Conservation (phyloP, 2,329 filamentous ascomycete genomes). For the Calonectria pseudoturangicola region DNA sequence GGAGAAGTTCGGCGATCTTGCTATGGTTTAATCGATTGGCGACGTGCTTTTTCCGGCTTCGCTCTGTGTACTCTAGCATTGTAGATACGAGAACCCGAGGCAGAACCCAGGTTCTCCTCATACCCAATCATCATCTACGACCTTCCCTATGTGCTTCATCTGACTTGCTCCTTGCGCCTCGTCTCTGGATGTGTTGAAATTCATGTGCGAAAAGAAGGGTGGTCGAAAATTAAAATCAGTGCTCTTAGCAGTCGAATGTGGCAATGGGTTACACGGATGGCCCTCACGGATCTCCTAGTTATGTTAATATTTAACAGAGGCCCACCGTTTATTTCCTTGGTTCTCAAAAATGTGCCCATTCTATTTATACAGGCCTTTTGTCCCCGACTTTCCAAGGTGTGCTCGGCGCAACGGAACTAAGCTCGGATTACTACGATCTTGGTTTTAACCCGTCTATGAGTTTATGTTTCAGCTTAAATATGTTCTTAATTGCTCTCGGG, state of each 20-base stretch:
- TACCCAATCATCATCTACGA: constrained; percentile 53
- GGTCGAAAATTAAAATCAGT: neutral
- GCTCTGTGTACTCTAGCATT: constrained; percentile 81
- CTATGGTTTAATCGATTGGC: constrained; percentile 83
- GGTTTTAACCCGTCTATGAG: neutral
- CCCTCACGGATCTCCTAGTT: neutral
- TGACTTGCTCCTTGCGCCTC: constrained; percentile 19
- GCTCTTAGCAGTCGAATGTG: too few relatives aligned
- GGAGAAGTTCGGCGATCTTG: constrained; percentile 99
- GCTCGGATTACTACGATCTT: neutral
- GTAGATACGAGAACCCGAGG: constrained; percentile 75
- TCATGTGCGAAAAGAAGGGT: constrained; percentile 14
- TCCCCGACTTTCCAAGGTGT: neutral
- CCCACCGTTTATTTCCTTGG: neutral
- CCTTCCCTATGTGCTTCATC: constrained; percentile 51
- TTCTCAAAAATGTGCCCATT: neutral
- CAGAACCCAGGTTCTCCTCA: constrained; percentile 59
- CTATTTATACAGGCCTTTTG: neutral
- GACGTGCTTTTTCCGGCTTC: constrained; percentile 64
- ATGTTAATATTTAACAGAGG: neutral
- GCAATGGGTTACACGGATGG: neutral
- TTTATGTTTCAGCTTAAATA: neutral
- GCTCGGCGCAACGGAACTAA: constrained; percentile 21
- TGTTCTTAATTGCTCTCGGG: too few relatives aligned
- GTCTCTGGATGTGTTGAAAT: constrained; percentile 11